Base-by-base conservation (phyloP, 768 basidiomycete species). In the Leccinum barrowsii region DNA sequence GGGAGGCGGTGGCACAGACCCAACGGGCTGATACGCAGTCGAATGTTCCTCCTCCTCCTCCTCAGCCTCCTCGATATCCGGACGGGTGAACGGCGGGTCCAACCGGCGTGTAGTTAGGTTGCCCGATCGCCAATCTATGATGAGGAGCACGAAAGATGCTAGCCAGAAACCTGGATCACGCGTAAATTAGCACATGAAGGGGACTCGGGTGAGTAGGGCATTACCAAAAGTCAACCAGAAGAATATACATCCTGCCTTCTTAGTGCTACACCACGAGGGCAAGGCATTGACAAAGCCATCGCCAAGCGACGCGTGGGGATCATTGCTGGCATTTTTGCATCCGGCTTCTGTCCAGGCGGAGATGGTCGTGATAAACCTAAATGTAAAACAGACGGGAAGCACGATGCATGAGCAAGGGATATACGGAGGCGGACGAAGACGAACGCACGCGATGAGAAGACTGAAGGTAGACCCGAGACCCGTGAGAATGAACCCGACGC, bases 271-370 rank as follows among this genome's bases (percentile, higher is more conserved):
- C 90, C 92, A 97, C 0, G 89, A 85, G 4, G 80, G 74, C 2
- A 98, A 77, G 19, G 77, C 91, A 4, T 78, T 78, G 61, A 81
- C 80, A 71, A 89, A 98, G 58, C 79, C 82, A 30, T 80, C 76
- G 19, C 89, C 87, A 12, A 84, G 79, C 52, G 78, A 78, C 0
- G 85, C 87, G 69, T 93, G 80, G 4, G 94, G 95, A 65, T 97
- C 94, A 4, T 90, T 84, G 53, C 78, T 76, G 1, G 92, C 71
- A 61, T 96, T 78, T 73, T 96, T 96, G 78, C 94, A 98, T 0
- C 94, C 94, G 1, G 90, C 74, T 69, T 94, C 77, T 15, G 94
- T 93, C 86, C 89, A 97, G 1, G 90, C 92, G 55, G 87, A 90
- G 50, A 90, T 89, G 1, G 89, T 89, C 0, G 85, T 82, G 56